Evolutionary conservation across 106 monocot genomes (phyloP), one percentile per base, ranked within the genome.

Genomic region (Alisma plantagoaquatica): DNA sequence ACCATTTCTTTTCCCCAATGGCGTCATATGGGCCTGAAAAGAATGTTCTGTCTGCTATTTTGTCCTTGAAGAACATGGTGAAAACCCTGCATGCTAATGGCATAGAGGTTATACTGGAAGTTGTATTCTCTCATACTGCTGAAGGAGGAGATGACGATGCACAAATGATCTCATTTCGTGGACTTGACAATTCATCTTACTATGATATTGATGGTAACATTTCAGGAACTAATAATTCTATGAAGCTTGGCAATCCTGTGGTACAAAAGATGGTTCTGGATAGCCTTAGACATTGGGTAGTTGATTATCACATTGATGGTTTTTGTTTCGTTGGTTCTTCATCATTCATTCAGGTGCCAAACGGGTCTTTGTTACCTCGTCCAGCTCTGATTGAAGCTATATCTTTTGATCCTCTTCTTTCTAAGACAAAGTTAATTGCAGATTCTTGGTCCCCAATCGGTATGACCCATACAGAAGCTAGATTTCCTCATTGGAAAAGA

Each of bases 401-500:
- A 43, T 59, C 92, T 54, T 87, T 86, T 54, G 86, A 93, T 50
- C 86, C 92, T 16, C 27, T 86, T 45, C 86, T 93, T 45, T 72
- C 86, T 17, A 71, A 70, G 58, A 77, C 72, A 15, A 93, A 86
- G 51, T 54, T 93, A 12, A 75, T 93, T 48, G 75, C 82, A 21
- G 92, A 93, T 63, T 80, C 62, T 28, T 86, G 77, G 76, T 93
- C 82, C 51, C 86, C 86, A 11, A 14, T 63, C 41, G 82, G 86
- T 41, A 56, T 63, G 57, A 65, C 79, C 27, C 65, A 50, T 45
- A 51, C 55, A 15, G 53, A 93, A 56, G 63, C 70, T 46, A 43
- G 59, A 27, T 93, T 93, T 29, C 92, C 92, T 53, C 92, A 93
- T 49, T 93, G 92, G 92, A 77, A 77, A 69, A 74, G 76, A 54